Evolutionary conservation across 2,329 filamentous ascomycete species (phyloP).

Genomic region (Lachnellula willkommii): DNA sequence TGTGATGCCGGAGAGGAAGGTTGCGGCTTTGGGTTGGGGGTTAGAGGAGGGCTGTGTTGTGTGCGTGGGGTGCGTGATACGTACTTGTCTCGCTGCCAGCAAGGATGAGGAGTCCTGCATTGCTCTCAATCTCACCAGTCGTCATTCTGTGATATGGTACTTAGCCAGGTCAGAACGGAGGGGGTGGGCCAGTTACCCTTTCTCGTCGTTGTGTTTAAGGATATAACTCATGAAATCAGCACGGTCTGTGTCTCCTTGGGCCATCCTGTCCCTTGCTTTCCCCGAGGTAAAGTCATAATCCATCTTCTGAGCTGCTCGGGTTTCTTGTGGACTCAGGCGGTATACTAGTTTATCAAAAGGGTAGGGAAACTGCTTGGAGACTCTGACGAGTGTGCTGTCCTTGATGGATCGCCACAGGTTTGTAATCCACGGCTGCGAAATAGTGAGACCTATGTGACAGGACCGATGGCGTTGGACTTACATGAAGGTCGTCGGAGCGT

Average conservation of each 20-base stretch:
- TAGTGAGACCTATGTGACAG: background rate
- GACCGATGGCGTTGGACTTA: background rate
- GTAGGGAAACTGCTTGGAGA: background rate
- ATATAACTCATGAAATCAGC: conserved; percentile 12
- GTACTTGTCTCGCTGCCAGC: conserved; percentile 32
- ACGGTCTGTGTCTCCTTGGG: background rate
- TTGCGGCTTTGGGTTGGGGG: background rate
- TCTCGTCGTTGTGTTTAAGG: conserved; percentile 7
- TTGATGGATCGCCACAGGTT: conserved; percentile 1
- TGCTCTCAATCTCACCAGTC: conserved; percentile 3
- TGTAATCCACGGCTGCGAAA: conserved; percentile 25
- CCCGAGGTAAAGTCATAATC: background rate
- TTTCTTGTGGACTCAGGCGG: background rate
- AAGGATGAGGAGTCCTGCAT: conserved; percentile 23
- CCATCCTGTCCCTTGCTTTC: background rate
- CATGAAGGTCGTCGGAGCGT: background rate
- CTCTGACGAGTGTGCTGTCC: background rate
- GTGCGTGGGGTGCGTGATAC: background rate
- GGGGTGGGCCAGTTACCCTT: background rate
- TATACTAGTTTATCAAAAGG: background rate
- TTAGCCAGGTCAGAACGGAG: background rate
- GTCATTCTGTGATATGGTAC: conserved; percentile 1
- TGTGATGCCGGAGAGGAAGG: conserved; percentile 3
- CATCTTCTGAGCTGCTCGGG: background rate
- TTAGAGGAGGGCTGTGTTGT: background rate